Evolutionary conservation across 768 basidiomycete species (phyloP).

Genomic region (Leccinum obscurum): DNA sequence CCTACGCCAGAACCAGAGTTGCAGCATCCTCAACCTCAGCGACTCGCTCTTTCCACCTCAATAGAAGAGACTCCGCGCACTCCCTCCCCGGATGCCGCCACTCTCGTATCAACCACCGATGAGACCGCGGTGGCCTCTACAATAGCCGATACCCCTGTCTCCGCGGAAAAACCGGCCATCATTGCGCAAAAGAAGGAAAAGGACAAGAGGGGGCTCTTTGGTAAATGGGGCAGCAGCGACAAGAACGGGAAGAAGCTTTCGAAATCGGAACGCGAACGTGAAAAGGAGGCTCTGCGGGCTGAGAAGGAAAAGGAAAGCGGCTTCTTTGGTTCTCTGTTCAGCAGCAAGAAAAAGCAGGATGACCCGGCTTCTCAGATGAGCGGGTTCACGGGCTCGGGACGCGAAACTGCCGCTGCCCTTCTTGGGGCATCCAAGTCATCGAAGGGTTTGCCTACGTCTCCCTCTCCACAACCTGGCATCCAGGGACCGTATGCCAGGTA

Average conservation of each 20-base stretch:
- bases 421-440: constrained; percentile 83
- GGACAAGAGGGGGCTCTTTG: constrained; percentile 69
- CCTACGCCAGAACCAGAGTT: constrained; percentile 42
- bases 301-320: constrained; percentile 68
- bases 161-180: constrained; percentile 22
- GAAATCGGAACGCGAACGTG: constrained; percentile 42
- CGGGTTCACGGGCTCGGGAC: constrained; percentile 52
- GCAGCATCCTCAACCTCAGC: constrained; percentile 70
- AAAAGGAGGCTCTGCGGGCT: constrained; percentile 45
- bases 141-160: constrained; percentile 21
- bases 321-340: constrained; percentile 92
- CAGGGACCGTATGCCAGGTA: constrained; percentile 69
- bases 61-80: constrained; percentile 47
- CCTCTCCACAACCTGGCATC: constrained; percentile 50
- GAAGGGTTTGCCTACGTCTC: constrained; percentile 60
- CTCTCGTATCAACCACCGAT: constrained; percentile 27
- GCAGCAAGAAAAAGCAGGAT: constrained; percentile 84
- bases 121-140: constrained; percentile 29
- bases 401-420: constrained; percentile 84
- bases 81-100: constrained; percentile 54
- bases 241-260: constrained; percentile 61
- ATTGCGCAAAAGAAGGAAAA: constrained; percentile 59
- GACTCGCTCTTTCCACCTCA: constrained; percentile 35
- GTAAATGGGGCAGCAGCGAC: constrained; percentile 60
- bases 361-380: constrained; percentile 48